Evolutionary conservation across 495 filamentous ascomycete genomes (phyloP).

Genomic region (Neurospora cerealis): DNA sequence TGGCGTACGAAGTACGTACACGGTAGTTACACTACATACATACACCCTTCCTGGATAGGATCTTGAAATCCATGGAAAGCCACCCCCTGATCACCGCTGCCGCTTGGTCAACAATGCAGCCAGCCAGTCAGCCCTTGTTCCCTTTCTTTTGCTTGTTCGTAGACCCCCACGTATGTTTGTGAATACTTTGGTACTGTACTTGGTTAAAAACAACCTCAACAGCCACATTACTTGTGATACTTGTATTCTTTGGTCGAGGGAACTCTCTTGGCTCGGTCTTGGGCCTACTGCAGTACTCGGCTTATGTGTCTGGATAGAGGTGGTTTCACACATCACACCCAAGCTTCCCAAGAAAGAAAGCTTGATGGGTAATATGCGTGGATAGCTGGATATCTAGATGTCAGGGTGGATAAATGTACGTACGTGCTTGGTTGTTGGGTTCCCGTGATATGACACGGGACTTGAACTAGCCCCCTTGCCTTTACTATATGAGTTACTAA

Average conservation of each 20-base stretch:
- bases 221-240: not conserved
- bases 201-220: not conserved
- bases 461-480: not conserved
- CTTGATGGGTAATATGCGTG: not conserved
- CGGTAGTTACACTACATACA: not conserved
- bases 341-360: not conserved
- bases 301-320: not conserved
- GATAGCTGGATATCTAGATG: not conserved
- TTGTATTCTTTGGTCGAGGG: not conserved
- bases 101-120: not conserved
- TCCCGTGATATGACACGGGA: not conserved
- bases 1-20: not conserved
- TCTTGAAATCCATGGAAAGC: not conserved
- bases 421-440: not conserved
- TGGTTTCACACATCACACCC: not conserved
- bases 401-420: not conserved
- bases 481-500: not conserved
- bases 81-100: not conserved
- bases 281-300: not conserved
- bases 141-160: not conserved
- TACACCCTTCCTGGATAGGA: not conserved
- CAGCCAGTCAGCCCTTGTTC: not conserved
- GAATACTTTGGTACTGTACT: not conserved
- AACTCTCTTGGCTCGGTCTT: not conserved
- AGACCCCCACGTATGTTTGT: not conserved